Base-by-base conservation (phyloP, 805 yeast species). In the Trichomonascus vanleenenianus region DNA sequence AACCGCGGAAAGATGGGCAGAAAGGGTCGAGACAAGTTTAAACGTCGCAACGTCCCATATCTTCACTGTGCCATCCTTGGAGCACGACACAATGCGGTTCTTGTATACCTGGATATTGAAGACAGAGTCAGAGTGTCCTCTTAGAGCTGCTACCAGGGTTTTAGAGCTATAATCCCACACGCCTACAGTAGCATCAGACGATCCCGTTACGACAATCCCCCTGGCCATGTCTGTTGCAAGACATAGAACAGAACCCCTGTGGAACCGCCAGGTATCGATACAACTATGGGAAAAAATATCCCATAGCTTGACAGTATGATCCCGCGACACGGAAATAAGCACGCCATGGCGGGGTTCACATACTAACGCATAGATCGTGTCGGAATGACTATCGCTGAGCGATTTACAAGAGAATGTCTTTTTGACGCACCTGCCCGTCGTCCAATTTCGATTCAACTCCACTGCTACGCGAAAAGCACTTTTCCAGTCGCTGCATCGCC, bases 361-460 rank as follows among this genome's bases (percentile, higher is more conserved):
- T 59, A 85, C 87, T 40, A 88, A 72, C 51, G 95, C 79, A 32
- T 91, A 74, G 11, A 89, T 83, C 16, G 95, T 91, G 60, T 85
- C 96, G 34, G 76, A 69, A 59, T 89, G 97, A 3, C 48, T 7
- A 51, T 46, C 18, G 3, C 30, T 25, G 15, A 30, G 30, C 3
- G 27, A 22, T 12, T 30, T 31, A 12, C 37, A 31, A 2, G 43
- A 40, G 22, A 15, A 40, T 22, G 43, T 40, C 37, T 32, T 40
- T 32, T 40, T 40, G 6, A 40, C 43, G 40, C 44, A 31, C 7
- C 30, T 10, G 2, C 42, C 42, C 16, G 8, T 11, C n/a, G 4
- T 19, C 55, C 52, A 49, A 35, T 51, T 51, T 30, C 12, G 27
- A 31, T 46, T 43, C 6, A 51, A 39, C 6, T 11, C 14, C 12